Evolutionary conservation across 495 filamentous ascomycete species (phyloP), one percentile per base, ranked within the genome.

Genomic region (Penicillium arizonense): DNA sequence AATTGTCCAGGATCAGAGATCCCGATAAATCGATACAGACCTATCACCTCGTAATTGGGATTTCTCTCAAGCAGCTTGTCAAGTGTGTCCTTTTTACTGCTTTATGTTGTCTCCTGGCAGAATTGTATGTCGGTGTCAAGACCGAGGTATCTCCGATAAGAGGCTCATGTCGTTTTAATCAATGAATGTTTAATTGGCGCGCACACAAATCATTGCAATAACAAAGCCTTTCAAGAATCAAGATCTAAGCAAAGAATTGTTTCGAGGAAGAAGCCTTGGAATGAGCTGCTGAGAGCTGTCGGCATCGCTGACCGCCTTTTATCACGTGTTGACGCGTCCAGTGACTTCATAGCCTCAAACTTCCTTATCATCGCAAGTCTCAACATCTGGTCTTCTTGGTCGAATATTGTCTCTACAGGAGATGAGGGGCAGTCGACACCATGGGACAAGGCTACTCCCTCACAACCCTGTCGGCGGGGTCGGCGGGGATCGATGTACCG

Each of bases 361-460:
- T 40, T 49, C 38, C 16, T 38, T 42, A 42, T 26, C 32, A 42
- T 26, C 32, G 34, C 42, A 43, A 20, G 24, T 44, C 36, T 54
- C 28, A 28, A 13, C 18, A 20, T 28, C 21, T 9, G 21, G 10
- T 18, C 16, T 32, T 28, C 43, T 10, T 18, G 18, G 18, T 48
- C 44, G 7, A 18, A 28, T 35, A 26, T 28, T 36, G 13, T 10
- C 10, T 47, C n/a, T 44, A 10, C 47, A 52, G 68, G 73, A 69
- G 58, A 76, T 76, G 71, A 71, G 57, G 65, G 48, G 32, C 53
- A 47, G 56, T 55, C 57, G 44, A 61, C 66, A 83, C 44, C 59
- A 99, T 99, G 95, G 95, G 95, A 51, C 95, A 99, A 79, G 91
- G 89, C 63, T 97, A 96, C 72, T 97, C 95, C 56, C 81, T 95